These are phyloP conservation scores for Fusarium setosum DNA, from an alignment of 2,329 filamentous ascomycete genomes.

Conservation along the genomic window DNA sequence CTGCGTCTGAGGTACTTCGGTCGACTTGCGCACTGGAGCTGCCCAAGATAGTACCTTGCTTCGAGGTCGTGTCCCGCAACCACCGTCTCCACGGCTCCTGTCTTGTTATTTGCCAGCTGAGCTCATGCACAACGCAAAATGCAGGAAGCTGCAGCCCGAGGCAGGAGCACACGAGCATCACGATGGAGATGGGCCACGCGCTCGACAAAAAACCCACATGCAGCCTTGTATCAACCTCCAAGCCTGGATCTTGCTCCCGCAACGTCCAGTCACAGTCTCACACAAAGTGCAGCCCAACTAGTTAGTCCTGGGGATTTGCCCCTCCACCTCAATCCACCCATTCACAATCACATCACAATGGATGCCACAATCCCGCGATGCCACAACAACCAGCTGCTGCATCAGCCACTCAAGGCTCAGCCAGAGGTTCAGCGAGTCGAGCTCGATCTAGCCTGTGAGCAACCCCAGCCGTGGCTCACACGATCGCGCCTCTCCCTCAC, in stretches of 20 bases:
- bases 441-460: neutral
- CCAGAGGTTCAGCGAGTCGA: slow-evolving; percentile 4
- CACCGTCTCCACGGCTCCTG: slow-evolving; percentile 7
- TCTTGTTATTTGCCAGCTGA: slow-evolving; percentile 19
- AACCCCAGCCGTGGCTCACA: slow-evolving; percentile 31
- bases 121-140: neutral
- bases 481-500: slow-evolving; percentile 23
- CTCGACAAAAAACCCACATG: neutral
- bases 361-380: slow-evolving; percentile 22
- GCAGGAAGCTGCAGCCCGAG: slow-evolving; percentile 11
- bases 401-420: slow-evolving; percentile 24
- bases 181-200: slow-evolving; percentile 14
- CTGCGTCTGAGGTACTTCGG: slow-evolving; percentile 19
- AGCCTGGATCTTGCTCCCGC: neutral
- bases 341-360: slow-evolving; percentile 14
- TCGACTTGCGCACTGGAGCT: slow-evolving; percentile 18
- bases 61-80: slow-evolving; percentile 19
- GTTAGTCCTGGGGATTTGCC: neutral
- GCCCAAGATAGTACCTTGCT: slow-evolving; percentile 35
- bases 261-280: neutral
- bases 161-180: slow-evolving; percentile 19
- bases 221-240: slow-evolving; percentile 1
- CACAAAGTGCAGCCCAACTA: neutral
- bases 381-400: slow-evolving; percentile 15
- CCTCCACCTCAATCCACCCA: slow-evolving; percentile 2